Base-by-base conservation (phyloP, 2,329 filamentous ascomycete genomes). In the Cladosporium oxysporum region DNA sequence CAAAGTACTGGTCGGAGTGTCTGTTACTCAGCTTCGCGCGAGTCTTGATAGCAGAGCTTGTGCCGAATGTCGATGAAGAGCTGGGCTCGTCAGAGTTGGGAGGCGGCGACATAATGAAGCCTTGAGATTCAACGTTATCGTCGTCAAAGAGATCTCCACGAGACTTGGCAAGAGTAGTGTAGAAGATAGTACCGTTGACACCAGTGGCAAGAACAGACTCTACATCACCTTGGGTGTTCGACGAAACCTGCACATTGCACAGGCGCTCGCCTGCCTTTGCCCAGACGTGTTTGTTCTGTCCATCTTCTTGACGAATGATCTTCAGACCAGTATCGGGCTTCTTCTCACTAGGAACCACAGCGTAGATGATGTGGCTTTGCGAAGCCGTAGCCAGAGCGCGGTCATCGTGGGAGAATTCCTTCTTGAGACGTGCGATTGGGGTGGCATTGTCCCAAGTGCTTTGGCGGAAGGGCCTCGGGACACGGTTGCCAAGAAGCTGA, bases 351-450 rank as follows among this genome's bases (percentile, higher is more conserved):
- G 71, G 71, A 52, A 91, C 91, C 83, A 97, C 91, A 52, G 92
- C 93, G 74, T 98, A 99, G 6, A 92, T 90, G 79, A 99, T 98
- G 80, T 95, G 97, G 67, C 90, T 90, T 75, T 92, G 89, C 29
- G 92, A 94, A 21, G 94, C 93, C 5, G 93, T 91, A 59, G 94
- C 94, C 35, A 99, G 85, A 69, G 93, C 96, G 70, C 96, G 91
- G 76, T 99, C 95, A 68, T 97, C 90, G 80, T 98, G 95, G 75
- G 99, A 95, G 73, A 98, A 98, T 5, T 97, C 93, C 81, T 98
- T 98, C 84, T 97, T 97, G 69, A 98, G 84, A 66, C 93, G 88
- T 61, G 95, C 94, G 77, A 98, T 89, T 3, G 89, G 84, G 79
- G 67, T 84, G 79, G 67, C 83, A 79, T 69, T 86, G 81, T 76